Percentiles rank a stretch among this genome's conserved stretches.
These are phyloP conservation scores for Boechera retrofracta DNA, from an alignment of 345 rosid species.

Conservation along the genomic window DNA sequence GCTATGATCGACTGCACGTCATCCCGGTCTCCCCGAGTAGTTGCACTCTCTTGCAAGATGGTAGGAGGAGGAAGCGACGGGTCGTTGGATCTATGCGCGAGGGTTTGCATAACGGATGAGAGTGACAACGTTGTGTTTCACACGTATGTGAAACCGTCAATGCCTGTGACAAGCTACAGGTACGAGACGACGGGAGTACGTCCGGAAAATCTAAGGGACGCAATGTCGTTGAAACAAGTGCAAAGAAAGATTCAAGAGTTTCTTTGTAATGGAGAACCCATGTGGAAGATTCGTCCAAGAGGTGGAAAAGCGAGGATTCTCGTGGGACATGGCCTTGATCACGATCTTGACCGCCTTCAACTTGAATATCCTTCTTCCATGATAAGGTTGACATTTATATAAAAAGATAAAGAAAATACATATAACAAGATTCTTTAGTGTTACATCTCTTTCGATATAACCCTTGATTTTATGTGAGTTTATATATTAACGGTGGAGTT, in stretches of 20 bases:
- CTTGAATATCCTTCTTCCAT: conserved; percentile 77
- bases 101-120: conserved; percentile 83
- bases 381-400: conserved; percentile 64
- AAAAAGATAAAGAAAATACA: not conserved
- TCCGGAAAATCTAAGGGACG: conserved; percentile 72
- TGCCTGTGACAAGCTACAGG: conserved; percentile 83
- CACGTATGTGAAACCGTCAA: conserved; percentile 70
- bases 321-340: conserved; percentile 89
- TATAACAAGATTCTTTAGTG: conserved; percentile 22
- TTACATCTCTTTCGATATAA: conserved; percentile 11
- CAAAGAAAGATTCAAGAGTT: conserved; percentile 86
- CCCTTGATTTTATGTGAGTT: conserved; percentile 3
- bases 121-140: conserved; percentile 77
- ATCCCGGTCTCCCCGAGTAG: conserved; percentile 59
- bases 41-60: conserved; percentile 89
- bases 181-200: conserved; percentile 86
- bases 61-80: conserved; percentile 97
- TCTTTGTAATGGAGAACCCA: conserved; percentile 86
- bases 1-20: conserved; percentile 52
- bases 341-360: conserved; percentile 74
- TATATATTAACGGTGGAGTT: not conserved
- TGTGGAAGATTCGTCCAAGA: conserved; percentile 87
- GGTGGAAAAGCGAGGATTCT: conserved; percentile 86
- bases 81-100: conserved; percentile 75
- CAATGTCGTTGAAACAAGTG: conserved; percentile 69